Evolutionary conservation across 1,284 basidiomycete species (phyloP), one percentile per base, ranked within the genome.

Genomic region (Pterulicium gracile): DNA sequence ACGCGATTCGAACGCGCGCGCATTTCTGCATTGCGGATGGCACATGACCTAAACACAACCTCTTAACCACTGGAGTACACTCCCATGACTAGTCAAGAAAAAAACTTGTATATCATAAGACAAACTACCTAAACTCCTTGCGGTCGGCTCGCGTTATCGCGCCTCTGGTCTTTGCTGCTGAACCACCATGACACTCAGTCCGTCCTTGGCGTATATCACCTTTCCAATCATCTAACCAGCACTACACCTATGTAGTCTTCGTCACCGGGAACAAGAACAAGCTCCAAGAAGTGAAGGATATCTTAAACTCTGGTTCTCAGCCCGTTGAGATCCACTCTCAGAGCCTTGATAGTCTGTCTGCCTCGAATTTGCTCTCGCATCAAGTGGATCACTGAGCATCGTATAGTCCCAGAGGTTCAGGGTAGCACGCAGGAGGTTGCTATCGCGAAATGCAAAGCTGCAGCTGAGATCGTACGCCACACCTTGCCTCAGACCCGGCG

Each of bases 221-320:
- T 32, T 7, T n/a, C 27, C 27, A 32, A 32, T n/a, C 27, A n/a
- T n/a, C 27, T n/a, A 32, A 32, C 27, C 27, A n/a, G n/a, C n/a
- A 7, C n/a, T n/a, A 32, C n/a, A 7, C 42, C 14, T 36, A 23
- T 43, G 17, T 48, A 92, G 90, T 84, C 21, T 97, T 97, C 60
- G 90, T 97, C 15, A 97, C 94, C 1, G 91, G 93, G 36, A 98
- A 98, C 62, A 77, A 81, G 24, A 93, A 95, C 71, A 98, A 98
- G 66, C 73, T 98, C 22, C 76, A 73, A 49, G 94, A 98, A 67
- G 92, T 95, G 44, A 77, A 81, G 54, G 73, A 75, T 34, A 93
- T 94, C 56, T 69, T 92, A 15, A 73, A 73, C 1, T 62, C 70
- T 18, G 75, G 76, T 3, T 57, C 61, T 22, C 58, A 67, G 18